phyloP scores from a whole-genome alignment of 495 filamentous ascomycete genomes.

The Trichoderma orchidacearum region DNA sequence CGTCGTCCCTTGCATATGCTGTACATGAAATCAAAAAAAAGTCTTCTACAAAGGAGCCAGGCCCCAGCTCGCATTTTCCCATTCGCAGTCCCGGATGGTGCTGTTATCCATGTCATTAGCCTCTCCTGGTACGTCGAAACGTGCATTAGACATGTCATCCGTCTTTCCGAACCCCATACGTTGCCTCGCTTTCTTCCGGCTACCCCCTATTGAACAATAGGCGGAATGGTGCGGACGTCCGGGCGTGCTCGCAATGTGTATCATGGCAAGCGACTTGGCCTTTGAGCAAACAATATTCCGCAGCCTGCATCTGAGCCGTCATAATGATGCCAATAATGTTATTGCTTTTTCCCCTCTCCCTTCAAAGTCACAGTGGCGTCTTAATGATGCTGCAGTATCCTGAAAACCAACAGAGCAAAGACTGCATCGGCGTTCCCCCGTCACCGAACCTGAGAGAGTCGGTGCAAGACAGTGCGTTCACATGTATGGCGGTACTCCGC shows the following conservation, averaged over 20 bases:
- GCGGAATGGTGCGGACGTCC: background rate
- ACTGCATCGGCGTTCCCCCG: background rate
- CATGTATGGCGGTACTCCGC: background rate
- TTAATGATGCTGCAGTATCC: constrained; percentile 1
- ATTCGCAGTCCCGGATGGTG: background rate
- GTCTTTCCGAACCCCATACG: background rate
- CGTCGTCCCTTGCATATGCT: background rate
- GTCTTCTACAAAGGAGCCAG: background rate
- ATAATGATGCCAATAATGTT: background rate
- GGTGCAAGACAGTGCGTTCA: background rate
- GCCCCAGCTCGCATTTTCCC: background rate
- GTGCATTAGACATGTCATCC: background rate
- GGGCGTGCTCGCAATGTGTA: background rate
- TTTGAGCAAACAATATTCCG: background rate
- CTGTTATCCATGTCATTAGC: background rate
- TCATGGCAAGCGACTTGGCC: background rate
- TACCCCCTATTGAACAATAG: background rate
- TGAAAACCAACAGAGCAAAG: background rate
- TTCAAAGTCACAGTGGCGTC: background rate
- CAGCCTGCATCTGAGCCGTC: background rate
- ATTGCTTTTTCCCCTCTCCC: background rate
- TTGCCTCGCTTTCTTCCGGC: background rate
- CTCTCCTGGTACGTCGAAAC: background rate
- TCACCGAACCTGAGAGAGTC: background rate
- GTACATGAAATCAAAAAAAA: background rate